Base-by-base conservation (phyloP, 768 basidiomycete species). In the Tricholoma sp. region DNA sequence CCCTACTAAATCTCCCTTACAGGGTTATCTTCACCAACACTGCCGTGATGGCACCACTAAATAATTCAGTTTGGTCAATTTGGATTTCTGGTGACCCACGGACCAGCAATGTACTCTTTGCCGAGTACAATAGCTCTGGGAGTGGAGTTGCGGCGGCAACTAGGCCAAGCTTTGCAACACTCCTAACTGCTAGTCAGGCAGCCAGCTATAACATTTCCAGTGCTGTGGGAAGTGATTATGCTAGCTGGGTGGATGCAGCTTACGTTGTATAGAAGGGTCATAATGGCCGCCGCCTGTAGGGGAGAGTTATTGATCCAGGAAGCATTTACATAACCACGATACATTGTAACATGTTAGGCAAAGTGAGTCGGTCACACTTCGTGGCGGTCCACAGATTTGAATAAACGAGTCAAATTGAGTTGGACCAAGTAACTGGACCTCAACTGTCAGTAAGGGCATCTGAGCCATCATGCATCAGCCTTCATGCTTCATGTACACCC, bases 1-100 rank as follows among this genome's bases (percentile, higher is more conserved):
- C n/a, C n/a, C n/a, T n/a, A n/a, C n/a, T n/a, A n/a, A n/a, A n/a
- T n/a, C n/a, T n/a, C n/a, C n/a, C n/a, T n/a, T n/a, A n/a, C n/a
- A n/a, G 79, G 63, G 80, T 82, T 13, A 73, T 80, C 36, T 80
- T 76, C 71, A 75, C 77, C 45, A 75, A 75, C 61, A 80, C 78
- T 1, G 59, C 70, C 42, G 66, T 82, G 33, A 72, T 63, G 0
- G 73, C 71, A 4, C 73, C 73, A 0, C 60, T 79, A 52, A 76
- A 78, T 45, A 63, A 63, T 3, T 70, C 75, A 1, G 56, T 81
- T 28, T 81, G 80, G 80, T 76, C 76, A 0, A 59, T 72, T 36
- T 82, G 80, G 80, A 70, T 72, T 53, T 44, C 60, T 0, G 71
- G 64, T 8, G 71, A 72, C 50, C 58, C 67, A 11, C 65, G 68